Base-by-base conservation (phyloP, 2,329 filamentous ascomycete genomes). In the Diplodia corticola region DNA sequence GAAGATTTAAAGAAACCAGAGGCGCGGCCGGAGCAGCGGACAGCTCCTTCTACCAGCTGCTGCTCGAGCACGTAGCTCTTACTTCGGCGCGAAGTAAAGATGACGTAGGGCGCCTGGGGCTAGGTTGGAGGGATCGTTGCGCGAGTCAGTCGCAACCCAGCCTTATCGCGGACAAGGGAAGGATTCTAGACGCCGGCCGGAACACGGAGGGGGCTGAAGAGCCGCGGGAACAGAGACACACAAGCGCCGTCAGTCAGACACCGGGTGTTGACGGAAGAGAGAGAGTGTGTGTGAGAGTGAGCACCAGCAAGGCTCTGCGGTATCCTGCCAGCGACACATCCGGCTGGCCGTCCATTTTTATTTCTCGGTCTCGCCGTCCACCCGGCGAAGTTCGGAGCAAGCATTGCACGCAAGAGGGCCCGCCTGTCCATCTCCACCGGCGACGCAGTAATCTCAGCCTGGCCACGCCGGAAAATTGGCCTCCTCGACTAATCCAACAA, bases 341-440 rank as follows among this genome's bases (percentile, higher is more conserved):
- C 26, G 57, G 57, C 44, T 48, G 57, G 33, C 55, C 28, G 55
- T 30, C 20, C 40, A 17, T 33, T n/a, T 15, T 40, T 26, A 40
- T 22, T 22, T 28, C 20, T 5, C 53, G 33, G 33, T 26, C 50
- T 28, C 50, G 50, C 50, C 40, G 24, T 30, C 54, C 24, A 17
- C 33, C 37, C 63, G 63, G 63, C 63, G 50, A 64, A 64, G 63
- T 55, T 64, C 63, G 63, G 63, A 64, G 63, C 51, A 64, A 64
- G 50, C 63, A 64, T 64, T 55, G 63, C 50, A 64, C 63, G 63
- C 26, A 33, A 55, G 30, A 37, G 63, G 50, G 63, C 63, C 63
- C 63, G 63, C 63, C 22, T 24, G 37, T 13, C 37, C 50, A 51
- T 64, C 63, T 64, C 63, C 50, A 64, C 50, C 63, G 12, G 28